Evolutionary conservation across 2,329 filamentous ascomycete species (phyloP).

Genomic region (Colletotrichum horii): DNA sequence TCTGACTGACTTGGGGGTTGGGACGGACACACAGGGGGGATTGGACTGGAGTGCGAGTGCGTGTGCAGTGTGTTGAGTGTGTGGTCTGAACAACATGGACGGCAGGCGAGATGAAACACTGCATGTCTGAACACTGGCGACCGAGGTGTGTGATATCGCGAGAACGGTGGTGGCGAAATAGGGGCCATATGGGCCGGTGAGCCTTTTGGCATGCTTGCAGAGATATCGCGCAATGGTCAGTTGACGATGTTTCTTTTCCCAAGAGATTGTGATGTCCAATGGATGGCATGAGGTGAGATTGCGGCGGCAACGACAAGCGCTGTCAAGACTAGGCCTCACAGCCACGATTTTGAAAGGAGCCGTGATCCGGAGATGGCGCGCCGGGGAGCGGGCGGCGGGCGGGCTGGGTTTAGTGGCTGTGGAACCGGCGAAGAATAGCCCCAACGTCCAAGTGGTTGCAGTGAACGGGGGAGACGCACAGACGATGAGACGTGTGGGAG

Average conservation of each 20-base stretch:
- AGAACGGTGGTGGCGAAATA: neutral
- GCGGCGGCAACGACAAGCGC: slow-evolving; percentile 1
- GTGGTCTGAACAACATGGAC: slow-evolving; percentile 12
- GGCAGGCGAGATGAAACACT: slow-evolving; percentile 16
- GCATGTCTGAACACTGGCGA: slow-evolving; percentile 16
- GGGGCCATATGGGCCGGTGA: neutral
- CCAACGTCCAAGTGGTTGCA: neutral
- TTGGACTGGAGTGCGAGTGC: neutral
- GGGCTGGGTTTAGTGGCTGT: neutral
- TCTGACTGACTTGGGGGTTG: neutral
- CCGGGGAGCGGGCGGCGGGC: neutral
- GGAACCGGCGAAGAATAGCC: neutral
- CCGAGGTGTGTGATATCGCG: neutral
- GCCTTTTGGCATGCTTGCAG: neutral
- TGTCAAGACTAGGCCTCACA: neutral
- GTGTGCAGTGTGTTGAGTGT: neutral
- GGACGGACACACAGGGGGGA: neutral
- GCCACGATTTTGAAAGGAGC: slow-evolving; percentile 3
- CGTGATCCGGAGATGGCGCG: neutral
- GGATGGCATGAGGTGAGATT: neutral
- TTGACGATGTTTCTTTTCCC: neutral
- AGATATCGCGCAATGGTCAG: neutral
- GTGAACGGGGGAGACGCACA: slow-evolving; percentile 7
- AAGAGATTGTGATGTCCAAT: neutral
- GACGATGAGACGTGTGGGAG: slow-evolving; percentile 6